Conservation (phyloP, 2,329 filamentous ascomycete genomes). For the Onygenales sp. region DNA sequence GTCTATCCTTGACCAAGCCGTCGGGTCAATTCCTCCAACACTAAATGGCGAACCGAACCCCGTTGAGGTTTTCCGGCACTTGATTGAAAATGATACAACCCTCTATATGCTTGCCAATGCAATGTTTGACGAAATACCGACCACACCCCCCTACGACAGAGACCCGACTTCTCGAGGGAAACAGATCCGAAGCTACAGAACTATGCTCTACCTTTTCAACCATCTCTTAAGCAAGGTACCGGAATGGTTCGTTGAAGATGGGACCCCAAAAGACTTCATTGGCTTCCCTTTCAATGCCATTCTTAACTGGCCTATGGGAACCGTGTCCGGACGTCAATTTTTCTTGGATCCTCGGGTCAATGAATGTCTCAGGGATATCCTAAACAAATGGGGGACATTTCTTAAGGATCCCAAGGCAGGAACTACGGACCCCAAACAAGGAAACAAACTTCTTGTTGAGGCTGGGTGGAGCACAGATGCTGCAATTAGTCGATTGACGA, state of each 20-base stretch:
- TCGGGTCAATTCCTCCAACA: background rate
- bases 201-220: conserved; percentile 8
- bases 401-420: conserved; percentile 5
- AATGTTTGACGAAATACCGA: conserved; percentile 7
- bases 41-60: background rate
- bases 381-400: conserved; percentile 39
- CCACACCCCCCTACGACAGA: conserved; percentile 6
- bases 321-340: conserved; percentile 43
- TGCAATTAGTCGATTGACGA: background rate
- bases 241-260: conserved; percentile 20
- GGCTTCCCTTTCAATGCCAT: conserved; percentile 50
- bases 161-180: conserved; percentile 5
- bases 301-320: conserved; percentile 52
- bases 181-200: conserved; percentile 6
- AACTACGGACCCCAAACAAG: background rate
- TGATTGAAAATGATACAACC: conserved; percentile 4
- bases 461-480: background rate
- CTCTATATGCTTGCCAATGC: conserved; percentile 6
- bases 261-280: conserved; percentile 34
- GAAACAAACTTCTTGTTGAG: background rate
- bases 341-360: conserved; percentile 48
- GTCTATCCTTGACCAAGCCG: background rate
- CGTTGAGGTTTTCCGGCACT: background rate
- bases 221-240: conserved; percentile 20
- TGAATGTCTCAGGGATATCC: conserved; percentile 40